Evolutionary conservation across 352 stramenopile species (phyloP), one percentile per base, ranked within the genome.

Genomic region (Pythium graminicola): DNA sequence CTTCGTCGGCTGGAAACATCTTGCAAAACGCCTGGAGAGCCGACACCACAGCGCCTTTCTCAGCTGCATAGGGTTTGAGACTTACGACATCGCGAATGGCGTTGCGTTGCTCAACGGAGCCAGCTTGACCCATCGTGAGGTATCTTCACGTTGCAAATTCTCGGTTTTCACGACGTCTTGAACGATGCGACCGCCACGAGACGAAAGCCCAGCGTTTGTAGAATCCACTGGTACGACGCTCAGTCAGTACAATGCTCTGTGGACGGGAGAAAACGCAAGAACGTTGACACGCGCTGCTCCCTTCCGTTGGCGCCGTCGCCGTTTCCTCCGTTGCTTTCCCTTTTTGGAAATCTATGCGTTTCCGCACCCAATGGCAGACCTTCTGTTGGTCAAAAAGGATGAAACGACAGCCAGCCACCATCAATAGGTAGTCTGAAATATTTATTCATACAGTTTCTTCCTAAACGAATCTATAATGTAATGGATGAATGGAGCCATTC

Each of bases 101-200:
- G 43, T 72, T 85, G 64, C 83, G 81, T 62, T 91, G 80, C 62
- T 93, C 78, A 27, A 83, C 64, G 23, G 82, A 93, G 17, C 82
- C 82, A 3, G 75, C 70, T 62, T 89, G 79, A 26, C 82, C 82
- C 80, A 93, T 93, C 29, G 17, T 41, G n/a, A 20, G 26, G 17
- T 19, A 47, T 19, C 14, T 33, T 24, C 10, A 43, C 20, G 11
- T 36, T 24, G 6, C 2, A 24, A 8, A 46, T 14, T 45, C 19
- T 45, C 41, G 4, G 5, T 6, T 16, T 49, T 4, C 9, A 53
- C 24, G 32, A 0, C 3, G 19, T 5, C 16, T 44, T 6, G 11
- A 19, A 11, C 19, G 50, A n/a, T 11, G 16, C 4, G 16, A 39
- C 19, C 28, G 23, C 43, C 52, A 40, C 52, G 26, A 53, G 1